Conservation (phyloP, 352 stramenopile genomes). For the Pilasporangium apinafurcum region DNA sequence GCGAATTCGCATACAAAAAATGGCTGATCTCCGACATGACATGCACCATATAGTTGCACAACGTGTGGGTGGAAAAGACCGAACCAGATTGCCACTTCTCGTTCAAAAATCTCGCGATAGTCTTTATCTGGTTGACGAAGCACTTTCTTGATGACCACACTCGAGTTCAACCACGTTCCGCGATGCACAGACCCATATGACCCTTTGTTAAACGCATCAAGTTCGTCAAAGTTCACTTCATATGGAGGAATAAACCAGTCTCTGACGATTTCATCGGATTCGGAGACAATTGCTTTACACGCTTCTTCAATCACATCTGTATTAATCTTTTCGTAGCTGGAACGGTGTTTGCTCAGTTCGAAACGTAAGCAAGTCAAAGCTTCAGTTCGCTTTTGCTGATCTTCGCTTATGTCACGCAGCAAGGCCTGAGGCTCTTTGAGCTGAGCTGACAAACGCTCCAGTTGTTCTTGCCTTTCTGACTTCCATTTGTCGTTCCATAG, state of each 20-base stretch:
- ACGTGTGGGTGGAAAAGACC: slow-evolving; percentile 20
- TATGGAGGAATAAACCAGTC: slow-evolving; percentile 14
- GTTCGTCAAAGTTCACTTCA: slow-evolving; percentile 5
- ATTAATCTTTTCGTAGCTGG: too few species aligned
- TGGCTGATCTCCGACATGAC: slow-evolving; percentile 9
- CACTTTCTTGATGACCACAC: slow-evolving; percentile 29
- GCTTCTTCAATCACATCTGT: too few species aligned
- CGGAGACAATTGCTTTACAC: too few species aligned
- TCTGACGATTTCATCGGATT: too few species aligned
- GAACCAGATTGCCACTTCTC: slow-evolving; percentile 27
- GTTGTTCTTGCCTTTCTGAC: too few species aligned
- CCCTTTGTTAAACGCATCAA: slow-evolving; percentile 5
- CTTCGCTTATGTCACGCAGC: too few species aligned
- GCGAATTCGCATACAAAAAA: slow-evolving; percentile 4
- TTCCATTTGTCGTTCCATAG: too few species aligned
- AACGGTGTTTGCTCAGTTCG: too few species aligned
- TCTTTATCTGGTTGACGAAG: background rate
- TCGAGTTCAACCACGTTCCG: slow-evolving; percentile 11
- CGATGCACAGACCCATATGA: slow-evolving; percentile 12
- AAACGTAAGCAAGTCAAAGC: too few species aligned
- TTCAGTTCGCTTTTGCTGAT: too few species aligned
- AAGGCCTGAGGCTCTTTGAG: too few species aligned
- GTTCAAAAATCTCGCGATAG: slow-evolving; percentile 10
- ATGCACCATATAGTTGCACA: slow-evolving; percentile 21
- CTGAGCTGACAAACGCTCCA: too few species aligned